Evolutionary conservation across 208 protist species (phyloP), one percentile per base, ranked within the genome.

Genomic region (Leishmania mexicana): DNA sequence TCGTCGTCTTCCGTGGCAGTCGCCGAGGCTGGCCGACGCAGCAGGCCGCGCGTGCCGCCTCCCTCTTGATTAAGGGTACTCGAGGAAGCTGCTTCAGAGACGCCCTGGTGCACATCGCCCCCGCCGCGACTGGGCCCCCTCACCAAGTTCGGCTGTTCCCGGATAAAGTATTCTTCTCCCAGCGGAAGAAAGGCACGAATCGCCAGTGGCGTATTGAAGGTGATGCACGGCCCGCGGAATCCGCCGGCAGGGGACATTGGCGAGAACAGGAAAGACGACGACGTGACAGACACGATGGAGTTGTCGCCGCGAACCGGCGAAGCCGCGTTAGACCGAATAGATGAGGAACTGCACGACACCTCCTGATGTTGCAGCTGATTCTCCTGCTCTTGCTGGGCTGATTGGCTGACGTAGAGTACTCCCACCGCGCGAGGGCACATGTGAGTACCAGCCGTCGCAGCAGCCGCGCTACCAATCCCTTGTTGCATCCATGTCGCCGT

Each of bases 101-200:
- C 40, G 2, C 45, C 13, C 17, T 28, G 70, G 3, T 62, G 57
- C 17, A 1, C 0, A 24, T 62, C 57, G 24, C 7, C 24, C 57
- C 8, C 17, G 13, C 45, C 28, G 35, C 70, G 70, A 3, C 70
- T 35, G 40, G 42, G 0, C 51, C 65, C 40, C 3, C 77, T 47
- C 40, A 10, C 0, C 24, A 28, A 21, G 75, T 21, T 49, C 13
- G 51, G 31, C 64, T 15, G 73, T 7, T 67, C 84, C 49, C 65
- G 70, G 0, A 83, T 57, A 40, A 92, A 92, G 71, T 78, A 90
- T 45, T 81, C 84, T 75, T 89, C 84, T 13, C 78, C 83, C 54
- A 89, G 47, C 0, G 93, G 93, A 24, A 96, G 86, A 86, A 96
- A 96, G 17, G 87, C 89, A 68, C 90, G 90, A 38, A 96, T 88